These are phyloP conservation scores for Apiospora pterosperma DNA, from an alignment of 2,329 filamentous ascomycete species.

Conservation along the genomic window DNA sequence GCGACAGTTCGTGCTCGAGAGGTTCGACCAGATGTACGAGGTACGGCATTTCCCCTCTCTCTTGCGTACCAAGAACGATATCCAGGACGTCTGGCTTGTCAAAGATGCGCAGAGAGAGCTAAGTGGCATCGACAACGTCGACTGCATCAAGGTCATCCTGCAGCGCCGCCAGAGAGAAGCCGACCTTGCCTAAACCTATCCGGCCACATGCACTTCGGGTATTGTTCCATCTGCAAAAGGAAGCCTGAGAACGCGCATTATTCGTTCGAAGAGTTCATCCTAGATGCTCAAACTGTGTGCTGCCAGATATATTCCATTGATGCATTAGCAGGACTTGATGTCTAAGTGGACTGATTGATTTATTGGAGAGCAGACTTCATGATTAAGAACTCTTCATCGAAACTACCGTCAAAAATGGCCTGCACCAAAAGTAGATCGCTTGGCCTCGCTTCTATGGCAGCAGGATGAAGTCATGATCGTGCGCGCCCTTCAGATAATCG, in stretches of 20 bases:
- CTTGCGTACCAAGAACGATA: conserved; percentile 22
- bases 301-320: neutral
- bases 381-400: neutral
- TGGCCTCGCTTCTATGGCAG: conserved; percentile 10
- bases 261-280: neutral
- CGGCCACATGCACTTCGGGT: neutral
- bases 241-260: too few species aligned
- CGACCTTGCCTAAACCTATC: conserved; percentile 8
- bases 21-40: conserved; percentile 25
- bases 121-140: conserved; percentile 26
- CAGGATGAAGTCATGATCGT: conserved; percentile 31
- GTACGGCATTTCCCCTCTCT: conserved; percentile 25
- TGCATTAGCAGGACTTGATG: too few species aligned
- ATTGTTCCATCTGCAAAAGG: too few species aligned
- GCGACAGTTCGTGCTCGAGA: conserved; percentile 19
- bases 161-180: conserved; percentile 19
- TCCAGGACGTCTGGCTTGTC: conserved; percentile 25
- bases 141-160: conserved; percentile 25
- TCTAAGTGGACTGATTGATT: neutral
- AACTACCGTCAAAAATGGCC: too few species aligned
- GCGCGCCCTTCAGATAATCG: conserved; percentile 32
- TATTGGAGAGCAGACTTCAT: neutral
- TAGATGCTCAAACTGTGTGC: neutral
- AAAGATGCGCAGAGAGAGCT: conserved; percentile 23
- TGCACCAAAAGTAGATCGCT: neutral